Base-by-base conservation (phyloP, 371 early-diverging fungal species). In the Conidiobolus incongruus region DNA sequence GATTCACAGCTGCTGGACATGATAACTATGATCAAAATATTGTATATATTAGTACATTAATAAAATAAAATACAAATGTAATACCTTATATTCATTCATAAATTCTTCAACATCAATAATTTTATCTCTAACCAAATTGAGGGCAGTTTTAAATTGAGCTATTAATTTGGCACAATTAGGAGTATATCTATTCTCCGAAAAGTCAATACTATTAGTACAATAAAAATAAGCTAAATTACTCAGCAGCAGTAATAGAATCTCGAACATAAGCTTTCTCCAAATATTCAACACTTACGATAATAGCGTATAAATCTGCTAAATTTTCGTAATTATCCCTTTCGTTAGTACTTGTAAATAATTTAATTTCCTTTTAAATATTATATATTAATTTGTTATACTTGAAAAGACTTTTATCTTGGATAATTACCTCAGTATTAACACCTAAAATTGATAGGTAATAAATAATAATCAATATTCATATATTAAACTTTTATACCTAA, bases 251-350 rank as follows among this genome's bases (percentile, higher is more conserved):
- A 13, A 91, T 71, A 1, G 81, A 75, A 58, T 88, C 90, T 31
- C 89, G 68, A 40, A 92, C 80, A 53, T 89, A 94, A 0, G 93
- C 90, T 47, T 78, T 73, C 53, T 94, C 95, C 17, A 94, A 59
- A 40, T 86, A 81, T 48, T 94, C 92, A 47, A 84, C 70, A 7
- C 80, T 68, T 11, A 91, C 72, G 17, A 94, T 72, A 33, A 94
- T 86, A 4, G 85, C 69, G 58, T 82, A 94, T 12, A 94, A 58
- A 45, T 92, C 91, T 1, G 91, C 91, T 71, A 81, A 68, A 50
- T 81, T 84, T 44, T 94, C 93, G 56, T 77, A 85, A 44, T 67
- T 75, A 48, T 89, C 90, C 47, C 92, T 67, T 38, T 94, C 92
- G 24, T 76, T 70, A 45, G n/a, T n/a, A n/a, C n/a, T n/a, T n/a